Evolutionary conservation across 2,329 filamentous ascomycete species (phyloP).

Genomic region (Penicillium sumatraense): DNA sequence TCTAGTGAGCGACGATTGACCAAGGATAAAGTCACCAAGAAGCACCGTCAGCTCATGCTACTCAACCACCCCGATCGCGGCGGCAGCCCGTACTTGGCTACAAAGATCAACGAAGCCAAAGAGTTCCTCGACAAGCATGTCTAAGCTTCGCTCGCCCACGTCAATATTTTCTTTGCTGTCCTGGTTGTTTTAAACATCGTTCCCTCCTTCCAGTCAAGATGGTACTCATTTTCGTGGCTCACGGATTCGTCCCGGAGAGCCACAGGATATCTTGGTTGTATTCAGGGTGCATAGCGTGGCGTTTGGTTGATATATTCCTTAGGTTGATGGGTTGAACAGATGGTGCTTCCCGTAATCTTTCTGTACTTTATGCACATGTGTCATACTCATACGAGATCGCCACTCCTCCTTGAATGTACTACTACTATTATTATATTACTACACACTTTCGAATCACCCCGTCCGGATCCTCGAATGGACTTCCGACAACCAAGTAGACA

Average conservation of each 20-base stretch:
- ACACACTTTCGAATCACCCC: neutral
- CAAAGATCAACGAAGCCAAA: constrained; percentile 98
- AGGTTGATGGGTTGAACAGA: constrained; percentile 23
- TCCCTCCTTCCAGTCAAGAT: neutral
- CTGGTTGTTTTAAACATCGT: constrained; percentile 2
- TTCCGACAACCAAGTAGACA: neutral
- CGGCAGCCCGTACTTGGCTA: constrained; percentile 93
- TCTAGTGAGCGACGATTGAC: constrained; percentile 80
- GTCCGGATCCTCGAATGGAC: neutral
- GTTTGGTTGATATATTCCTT: constrained; percentile 38
- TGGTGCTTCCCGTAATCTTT: constrained; percentile 53
- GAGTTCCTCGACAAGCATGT: constrained; percentile 83
- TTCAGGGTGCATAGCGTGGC: constrained; percentile 48
- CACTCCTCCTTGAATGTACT: constrained; percentile 58
- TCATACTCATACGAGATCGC: constrained; percentile 61
- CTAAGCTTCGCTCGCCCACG: constrained; percentile 19
- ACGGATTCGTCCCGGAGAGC: constrained; percentile 1
- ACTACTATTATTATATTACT: constrained; percentile 19
- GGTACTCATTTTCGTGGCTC: neutral
- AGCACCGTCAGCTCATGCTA: constrained; percentile 93
- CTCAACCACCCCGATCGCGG: constrained; percentile 95
- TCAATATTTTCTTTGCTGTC: too few relatives aligned
- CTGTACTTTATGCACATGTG: constrained; percentile 66
- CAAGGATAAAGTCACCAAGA: constrained; percentile 93
- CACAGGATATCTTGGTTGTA: constrained; percentile 24